Percentiles rank a stretch among this genome's conserved stretches.
Conservation (phyloP, 306 rosid species). For the Sophora flavescens region DNA sequence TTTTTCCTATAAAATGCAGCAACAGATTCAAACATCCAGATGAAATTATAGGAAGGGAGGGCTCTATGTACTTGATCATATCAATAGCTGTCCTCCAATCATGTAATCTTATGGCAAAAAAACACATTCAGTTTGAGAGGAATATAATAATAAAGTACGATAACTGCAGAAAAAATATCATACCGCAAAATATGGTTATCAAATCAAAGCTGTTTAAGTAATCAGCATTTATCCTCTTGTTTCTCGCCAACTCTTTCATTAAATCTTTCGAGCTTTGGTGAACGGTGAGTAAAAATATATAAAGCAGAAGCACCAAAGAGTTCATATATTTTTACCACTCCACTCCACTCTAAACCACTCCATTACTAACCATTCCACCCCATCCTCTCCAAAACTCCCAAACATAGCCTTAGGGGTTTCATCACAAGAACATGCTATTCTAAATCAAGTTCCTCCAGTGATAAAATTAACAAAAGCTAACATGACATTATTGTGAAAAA, state of each 20-base stretch:
- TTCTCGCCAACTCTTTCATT: slow-evolving; percentile 8
- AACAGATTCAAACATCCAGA: slow-evolving; percentile 74
- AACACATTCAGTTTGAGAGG: slow-evolving; percentile 48
- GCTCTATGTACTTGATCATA: slow-evolving; percentile 78
- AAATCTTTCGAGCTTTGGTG: not conserved
- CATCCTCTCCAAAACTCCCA: no score
- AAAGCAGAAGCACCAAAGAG: no score
- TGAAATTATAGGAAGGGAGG: slow-evolving; percentile 73
- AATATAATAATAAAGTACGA: slow-evolving; percentile 31
- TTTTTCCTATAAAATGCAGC: slow-evolving; percentile 81
- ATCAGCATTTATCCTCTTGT: slow-evolving; percentile 16
- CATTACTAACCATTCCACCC: no score
- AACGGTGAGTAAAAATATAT: not conserved
- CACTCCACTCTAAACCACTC: no score
- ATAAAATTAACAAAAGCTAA: slow-evolving; percentile 29
- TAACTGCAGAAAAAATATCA: slow-evolving; percentile 36
- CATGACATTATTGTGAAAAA: slow-evolving; percentile 20
- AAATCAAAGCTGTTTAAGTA: slow-evolving; percentile 31
- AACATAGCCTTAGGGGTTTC: slow-evolving; percentile 18
- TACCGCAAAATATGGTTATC: slow-evolving; percentile 36
- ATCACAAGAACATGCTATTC: slow-evolving; percentile 16
- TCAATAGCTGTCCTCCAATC: slow-evolving; percentile 85
- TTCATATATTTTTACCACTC: no score
- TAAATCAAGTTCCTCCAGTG: slow-evolving; percentile 32
- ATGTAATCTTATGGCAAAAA: slow-evolving; percentile 67